A percentile compares a stretch with the other conserved stretches of the same genome.
Conservation (phyloP, 768 basidiomycete species). For the Strobilomyces confusus region DNA sequence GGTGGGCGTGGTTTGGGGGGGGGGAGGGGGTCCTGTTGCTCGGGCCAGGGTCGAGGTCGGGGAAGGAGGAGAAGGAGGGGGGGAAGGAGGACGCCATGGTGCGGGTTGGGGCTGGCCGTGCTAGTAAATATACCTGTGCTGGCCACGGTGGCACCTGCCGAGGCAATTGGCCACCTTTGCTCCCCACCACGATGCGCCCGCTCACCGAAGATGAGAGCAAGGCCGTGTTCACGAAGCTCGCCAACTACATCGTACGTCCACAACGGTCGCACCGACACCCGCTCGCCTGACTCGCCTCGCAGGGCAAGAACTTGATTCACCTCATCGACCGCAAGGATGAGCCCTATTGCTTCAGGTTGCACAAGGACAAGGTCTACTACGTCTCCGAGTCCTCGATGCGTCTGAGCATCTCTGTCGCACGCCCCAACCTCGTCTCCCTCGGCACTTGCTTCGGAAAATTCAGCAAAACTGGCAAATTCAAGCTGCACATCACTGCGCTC, state of each 20-base stretch:
- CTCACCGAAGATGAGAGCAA: slow-evolving; percentile 97
- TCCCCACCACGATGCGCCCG: slow-evolving; percentile 67
- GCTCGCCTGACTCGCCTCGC: neutral
- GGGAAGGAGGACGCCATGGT: slow-evolving; percentile 56
- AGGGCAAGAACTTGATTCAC: slow-evolving; percentile 97
- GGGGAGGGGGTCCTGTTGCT: slow-evolving; percentile 27
- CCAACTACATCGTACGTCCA: slow-evolving; percentile 85
- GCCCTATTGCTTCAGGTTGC: slow-evolving; percentile 91
- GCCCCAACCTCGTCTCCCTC: slow-evolving; percentile 86
- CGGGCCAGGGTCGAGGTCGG: slow-evolving; percentile 49
- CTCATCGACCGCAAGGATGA: slow-evolving; percentile 94
- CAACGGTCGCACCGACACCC: neutral
- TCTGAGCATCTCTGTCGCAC: slow-evolving; percentile 84
- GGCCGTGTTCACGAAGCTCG: slow-evolving; percentile 91
- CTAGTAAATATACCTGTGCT: neutral
- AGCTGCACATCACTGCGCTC: slow-evolving; percentile 89
- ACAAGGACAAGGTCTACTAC: slow-evolving; percentile 94
- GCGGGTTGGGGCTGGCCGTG: slow-evolving; percentile 1
- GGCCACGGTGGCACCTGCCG: slow-evolving; percentile 7
- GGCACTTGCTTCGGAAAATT: slow-evolving; percentile 99
- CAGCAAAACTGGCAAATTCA: slow-evolving; percentile 96
- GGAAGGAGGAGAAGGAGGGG: slow-evolving; percentile 68
- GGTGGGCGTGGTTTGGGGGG: slow-evolving; percentile 13
- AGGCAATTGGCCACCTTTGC: neutral
- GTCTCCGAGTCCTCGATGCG: slow-evolving; percentile 95